phyloP scores from a whole-genome alignment of 768 basidiomycete genomes.

The Suillus paluster region DNA sequence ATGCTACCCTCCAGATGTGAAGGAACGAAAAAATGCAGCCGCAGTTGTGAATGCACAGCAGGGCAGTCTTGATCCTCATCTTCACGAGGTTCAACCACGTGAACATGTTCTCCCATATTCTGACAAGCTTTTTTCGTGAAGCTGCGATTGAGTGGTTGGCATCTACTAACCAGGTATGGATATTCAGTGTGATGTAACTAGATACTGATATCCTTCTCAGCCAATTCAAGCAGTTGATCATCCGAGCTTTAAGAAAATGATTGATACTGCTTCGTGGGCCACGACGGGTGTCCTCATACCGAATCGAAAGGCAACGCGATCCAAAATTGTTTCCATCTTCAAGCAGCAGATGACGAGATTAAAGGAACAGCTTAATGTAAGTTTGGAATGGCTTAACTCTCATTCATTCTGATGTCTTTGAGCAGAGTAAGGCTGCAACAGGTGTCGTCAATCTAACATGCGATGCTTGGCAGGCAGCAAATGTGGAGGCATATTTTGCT shows the following conservation, averaged over 20 bases:
- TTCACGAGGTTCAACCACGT: constrained; percentile 18
- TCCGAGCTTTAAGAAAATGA: constrained; percentile 42
- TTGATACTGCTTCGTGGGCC: constrained; percentile 41
- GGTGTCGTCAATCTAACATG: constrained; percentile 37
- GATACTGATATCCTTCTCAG: constrained; percentile 12
- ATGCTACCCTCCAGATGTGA: constrained; percentile 32
- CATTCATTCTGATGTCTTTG: not conserved
- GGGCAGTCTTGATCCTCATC: constrained; percentile 29
- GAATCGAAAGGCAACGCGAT: constrained; percentile 26
- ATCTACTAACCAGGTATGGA: constrained; percentile 43
- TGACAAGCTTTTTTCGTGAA: constrained; percentile 23
- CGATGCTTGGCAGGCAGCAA: constrained; percentile 40
- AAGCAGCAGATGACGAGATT: constrained; percentile 21
- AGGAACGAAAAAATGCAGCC: constrained; percentile 21
- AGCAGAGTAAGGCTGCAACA: constrained; percentile 17
- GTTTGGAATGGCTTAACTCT: not conserved
- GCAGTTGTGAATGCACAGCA: constrained; percentile 12
- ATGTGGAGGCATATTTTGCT: constrained; percentile 42
- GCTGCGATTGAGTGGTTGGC: constrained; percentile 40
- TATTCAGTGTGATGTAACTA: not conserved
- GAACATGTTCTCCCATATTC: constrained; percentile 33
- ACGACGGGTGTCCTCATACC: constrained; percentile 42
- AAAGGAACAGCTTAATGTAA: constrained; percentile 23
- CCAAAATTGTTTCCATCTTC: constrained; percentile 38
- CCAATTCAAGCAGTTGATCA: constrained; percentile 42